Percentiles rank a stretch among this genome's conserved stretches.
These are phyloP conservation scores for Saccharomycopsis olivae DNA, from an alignment of 805 yeast genomes.

Conservation along the genomic window DNA sequence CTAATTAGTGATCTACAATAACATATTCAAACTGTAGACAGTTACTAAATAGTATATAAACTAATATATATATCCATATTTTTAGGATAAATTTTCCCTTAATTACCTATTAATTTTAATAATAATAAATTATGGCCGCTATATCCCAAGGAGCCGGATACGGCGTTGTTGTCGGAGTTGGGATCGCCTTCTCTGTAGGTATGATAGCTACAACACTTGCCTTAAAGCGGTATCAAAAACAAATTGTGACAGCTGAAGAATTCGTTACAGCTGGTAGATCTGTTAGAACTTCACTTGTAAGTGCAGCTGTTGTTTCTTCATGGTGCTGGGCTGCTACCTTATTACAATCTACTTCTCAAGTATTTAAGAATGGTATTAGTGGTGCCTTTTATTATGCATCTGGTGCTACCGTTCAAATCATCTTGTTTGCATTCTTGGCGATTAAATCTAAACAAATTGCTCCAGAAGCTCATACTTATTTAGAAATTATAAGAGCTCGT, in stretches of 20 bases:
- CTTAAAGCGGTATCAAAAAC: conserved; percentile 70
- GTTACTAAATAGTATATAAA: too few species aligned
- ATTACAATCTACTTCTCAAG: conserved; percentile 53
- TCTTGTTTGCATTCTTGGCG: conserved; percentile 76
- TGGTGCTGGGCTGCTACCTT: conserved; percentile 77
- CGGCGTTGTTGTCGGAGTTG: conserved; percentile 35
- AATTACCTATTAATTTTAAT: too few species aligned
- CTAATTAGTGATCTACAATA: too few species aligned
- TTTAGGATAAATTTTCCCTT: too few species aligned
- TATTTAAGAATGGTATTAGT: conserved; percentile 64
- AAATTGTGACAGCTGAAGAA: conserved; percentile 85
- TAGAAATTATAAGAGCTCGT: conserved; percentile 73
- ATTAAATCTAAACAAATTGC: conserved; percentile 83
- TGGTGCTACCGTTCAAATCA: conserved; percentile 86
- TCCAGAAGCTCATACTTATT: conserved; percentile 84
- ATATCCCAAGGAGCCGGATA: conserved; percentile 27
- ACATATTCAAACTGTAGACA: too few species aligned
- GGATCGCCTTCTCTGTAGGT: conserved; percentile 55
- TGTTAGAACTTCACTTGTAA: conserved; percentile 74
- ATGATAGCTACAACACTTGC: conserved; percentile 70
- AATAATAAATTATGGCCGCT: too few species aligned
- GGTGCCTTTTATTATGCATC: conserved; percentile 83
- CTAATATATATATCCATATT: too few species aligned
- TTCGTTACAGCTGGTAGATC: conserved; percentile 89
- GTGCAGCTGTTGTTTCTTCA: conserved; percentile 84